Conservation (phyloP, 805 yeast species). For the Wickerhamomyces bisporus region DNA sequence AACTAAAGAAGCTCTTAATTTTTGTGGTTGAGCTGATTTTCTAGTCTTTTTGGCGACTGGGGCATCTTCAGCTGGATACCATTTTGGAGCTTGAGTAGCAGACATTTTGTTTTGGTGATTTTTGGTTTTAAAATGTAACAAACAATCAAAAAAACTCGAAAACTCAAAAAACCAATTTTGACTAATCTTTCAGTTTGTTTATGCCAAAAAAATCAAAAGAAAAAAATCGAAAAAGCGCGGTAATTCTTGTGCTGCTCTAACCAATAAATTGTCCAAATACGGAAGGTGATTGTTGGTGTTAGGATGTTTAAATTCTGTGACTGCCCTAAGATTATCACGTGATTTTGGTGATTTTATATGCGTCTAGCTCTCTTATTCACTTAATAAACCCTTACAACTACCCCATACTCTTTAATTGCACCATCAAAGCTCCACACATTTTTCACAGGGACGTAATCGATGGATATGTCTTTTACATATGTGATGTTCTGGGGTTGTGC, state of each 20-base stretch:
- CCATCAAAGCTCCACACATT: conserved; percentile 25
- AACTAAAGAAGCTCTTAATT: conserved; percentile 90
- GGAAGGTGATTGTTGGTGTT: conserved; percentile 4
- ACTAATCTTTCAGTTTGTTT: neutral
- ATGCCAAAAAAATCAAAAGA: conserved; percentile 2
- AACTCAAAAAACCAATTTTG: no score
- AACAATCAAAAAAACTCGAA: no score
- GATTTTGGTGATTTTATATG: no score
- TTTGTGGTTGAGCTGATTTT: conserved; percentile 89
- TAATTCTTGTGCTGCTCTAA: neutral
- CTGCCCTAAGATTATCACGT: no score
- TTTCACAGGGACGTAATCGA: conserved; percentile 26
- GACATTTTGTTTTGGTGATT: conserved; percentile 17
- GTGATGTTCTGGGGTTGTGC: conserved; percentile 12
- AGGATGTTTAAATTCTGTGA: conserved; percentile 4
- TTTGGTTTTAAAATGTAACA: no score
- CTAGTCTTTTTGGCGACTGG: conserved; percentile 85
- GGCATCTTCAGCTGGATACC: conserved; percentile 92
- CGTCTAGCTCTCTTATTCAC: no score
- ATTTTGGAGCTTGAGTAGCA: conserved; percentile 64
- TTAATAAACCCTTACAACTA: no score
- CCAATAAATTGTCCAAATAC: neutral
- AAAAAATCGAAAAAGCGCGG: no score
- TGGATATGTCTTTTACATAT: conserved; percentile 3
- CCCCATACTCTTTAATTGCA: conserved; percentile 17